Base-by-base conservation (phyloP, 23 red algal genomes). In the Chondrus crispus region DNA sequence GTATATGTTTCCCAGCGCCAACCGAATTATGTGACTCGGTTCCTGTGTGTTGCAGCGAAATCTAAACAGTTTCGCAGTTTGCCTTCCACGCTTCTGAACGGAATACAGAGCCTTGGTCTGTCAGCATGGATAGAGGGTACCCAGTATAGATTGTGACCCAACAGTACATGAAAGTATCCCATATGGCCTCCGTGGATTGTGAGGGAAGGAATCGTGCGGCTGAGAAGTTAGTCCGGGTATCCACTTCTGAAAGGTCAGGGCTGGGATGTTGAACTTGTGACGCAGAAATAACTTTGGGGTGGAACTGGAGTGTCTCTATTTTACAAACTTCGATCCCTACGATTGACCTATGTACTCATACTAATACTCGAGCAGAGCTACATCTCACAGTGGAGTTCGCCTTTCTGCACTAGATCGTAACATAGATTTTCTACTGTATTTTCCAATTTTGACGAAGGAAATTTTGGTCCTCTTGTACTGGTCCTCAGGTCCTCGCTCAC, bases 1-100 rank as follows among this genome's bases (percentile, higher is more conserved):
- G 57, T 40, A 46, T 84, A 84, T 46, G 79, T 38, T 84, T 46
- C 57, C 79, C 49, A 22, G 5, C 46, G 5, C 73, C 88, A 20
- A 91, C 52, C 2, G 46, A 62, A 52, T 91, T 91, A 11, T 91
- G 88, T 10, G 26, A 55, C 35, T 91, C 46, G 5, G 81, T 74
- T 29, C 9, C 74, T 7, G 75, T 81, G 11, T 47, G 62, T 9
- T 26, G 11, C 24, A 82, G 43, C 22, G 80, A 38, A 57, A 81
- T 82, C 13, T 44, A 46, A 30, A 52, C 52, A 22, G 51, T 16
- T 11, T 53, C 28, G 28, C 47, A 16, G 20, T 3, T 37, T 10
- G 22, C 58, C 13, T 91, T 80, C 30, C 46, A 91, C 19, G 20
- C 0, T 30, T 64, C 13, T 5, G 41, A 79, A 46, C 10, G 47